A percentile compares a stretch with the other conserved stretches of the same genome.
phyloP scores from a whole-genome alignment of 176 grass and related monocot species.

The Phragmites australis region DNA sequence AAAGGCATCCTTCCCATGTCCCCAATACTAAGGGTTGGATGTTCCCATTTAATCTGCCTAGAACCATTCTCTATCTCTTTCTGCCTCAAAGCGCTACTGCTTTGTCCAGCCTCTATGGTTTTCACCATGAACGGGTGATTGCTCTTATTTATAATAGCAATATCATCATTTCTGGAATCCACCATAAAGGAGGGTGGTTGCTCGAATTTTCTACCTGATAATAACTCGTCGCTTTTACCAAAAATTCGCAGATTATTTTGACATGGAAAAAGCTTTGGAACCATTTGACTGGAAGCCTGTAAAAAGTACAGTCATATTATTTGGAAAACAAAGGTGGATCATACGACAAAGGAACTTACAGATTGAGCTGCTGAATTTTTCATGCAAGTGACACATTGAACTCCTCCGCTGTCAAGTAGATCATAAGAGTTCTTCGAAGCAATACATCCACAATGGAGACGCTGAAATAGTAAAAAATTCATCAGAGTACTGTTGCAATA shows the following conservation, averaged over 20 bases:
- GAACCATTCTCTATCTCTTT: slow-evolving; percentile 62
- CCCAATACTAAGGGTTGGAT: slow-evolving; percentile 49
- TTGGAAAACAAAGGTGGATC: slow-evolving; percentile 23
- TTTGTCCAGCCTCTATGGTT: slow-evolving; percentile 61
- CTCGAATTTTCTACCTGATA: slow-evolving; percentile 45
- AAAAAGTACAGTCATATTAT: slow-evolving; percentile 43
- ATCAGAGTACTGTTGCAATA: not conserved
- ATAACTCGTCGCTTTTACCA: slow-evolving; percentile 44
- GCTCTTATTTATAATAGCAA: slow-evolving; percentile 45
- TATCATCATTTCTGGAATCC: slow-evolving; percentile 57
- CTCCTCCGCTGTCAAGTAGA: slow-evolving; percentile 93
- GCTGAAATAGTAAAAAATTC: slow-evolving; percentile 47
- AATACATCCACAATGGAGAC: slow-evolving; percentile 89
- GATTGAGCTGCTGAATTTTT: slow-evolving; percentile 62
- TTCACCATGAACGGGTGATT: slow-evolving; percentile 50
- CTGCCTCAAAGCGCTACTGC: slow-evolving; percentile 54
- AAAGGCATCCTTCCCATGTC: slow-evolving; percentile 57
- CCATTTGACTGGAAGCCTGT: slow-evolving; percentile 59
- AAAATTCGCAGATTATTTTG: slow-evolving; percentile 67
- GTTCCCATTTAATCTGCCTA: slow-evolving; percentile 78
- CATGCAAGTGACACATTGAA: slow-evolving; percentile 81
- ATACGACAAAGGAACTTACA: slow-evolving; percentile 63
- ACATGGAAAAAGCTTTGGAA: slow-evolving; percentile 57
- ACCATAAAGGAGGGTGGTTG: slow-evolving; percentile 31
- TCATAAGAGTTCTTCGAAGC: slow-evolving; percentile 93